A percentile compares a stretch with the other conserved stretches of the same genome.
phyloP scores from a whole-genome alignment of 148 eudicot species.

The Cornus controversa region DNA sequence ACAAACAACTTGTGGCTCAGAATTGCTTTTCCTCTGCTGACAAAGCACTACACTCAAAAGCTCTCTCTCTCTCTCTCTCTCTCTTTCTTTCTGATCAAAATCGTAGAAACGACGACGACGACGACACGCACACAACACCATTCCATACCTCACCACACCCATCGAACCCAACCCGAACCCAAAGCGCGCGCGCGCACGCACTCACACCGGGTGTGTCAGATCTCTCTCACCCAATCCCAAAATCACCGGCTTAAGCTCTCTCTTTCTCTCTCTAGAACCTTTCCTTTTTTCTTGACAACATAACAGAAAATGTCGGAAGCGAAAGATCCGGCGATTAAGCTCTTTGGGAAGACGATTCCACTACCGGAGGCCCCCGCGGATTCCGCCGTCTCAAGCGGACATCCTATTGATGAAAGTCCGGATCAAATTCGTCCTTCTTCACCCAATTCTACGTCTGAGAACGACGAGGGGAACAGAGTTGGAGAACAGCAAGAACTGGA shows the following conservation, averaged over 20 bases:
- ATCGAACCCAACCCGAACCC: neutral
- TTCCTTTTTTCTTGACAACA: neutral
- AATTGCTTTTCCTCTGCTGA: constrained; percentile 19
- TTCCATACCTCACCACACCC: neutral
- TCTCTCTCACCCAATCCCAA: constrained; percentile 10
- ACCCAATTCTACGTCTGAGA: neutral
- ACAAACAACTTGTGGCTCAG: constrained; percentile 51
- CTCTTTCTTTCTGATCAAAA: constrained; percentile 12
- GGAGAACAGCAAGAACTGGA: constrained; percentile 7
- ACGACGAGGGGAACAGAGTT: neutral
- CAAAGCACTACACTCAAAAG: constrained; percentile 32
- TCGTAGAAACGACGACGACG: neutral
- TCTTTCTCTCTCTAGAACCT: neutral
- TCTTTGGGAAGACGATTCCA: constrained; percentile 56
- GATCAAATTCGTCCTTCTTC: constrained; percentile 11
- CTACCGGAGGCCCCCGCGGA: constrained; percentile 19
- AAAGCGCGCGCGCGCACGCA: constrained; percentile 1
- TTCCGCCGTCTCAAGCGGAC: neutral
- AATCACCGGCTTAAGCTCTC: constrained; percentile 5
- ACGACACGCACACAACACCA: neutral
- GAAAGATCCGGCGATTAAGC: constrained; percentile 54
- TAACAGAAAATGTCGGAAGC: constrained; percentile 30
- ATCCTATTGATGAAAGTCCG: neutral
- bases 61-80: too few species aligned
- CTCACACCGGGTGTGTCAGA: neutral